Conservation (phyloP, 148 eudicot species). For the Camellia granthamiana region DNA sequence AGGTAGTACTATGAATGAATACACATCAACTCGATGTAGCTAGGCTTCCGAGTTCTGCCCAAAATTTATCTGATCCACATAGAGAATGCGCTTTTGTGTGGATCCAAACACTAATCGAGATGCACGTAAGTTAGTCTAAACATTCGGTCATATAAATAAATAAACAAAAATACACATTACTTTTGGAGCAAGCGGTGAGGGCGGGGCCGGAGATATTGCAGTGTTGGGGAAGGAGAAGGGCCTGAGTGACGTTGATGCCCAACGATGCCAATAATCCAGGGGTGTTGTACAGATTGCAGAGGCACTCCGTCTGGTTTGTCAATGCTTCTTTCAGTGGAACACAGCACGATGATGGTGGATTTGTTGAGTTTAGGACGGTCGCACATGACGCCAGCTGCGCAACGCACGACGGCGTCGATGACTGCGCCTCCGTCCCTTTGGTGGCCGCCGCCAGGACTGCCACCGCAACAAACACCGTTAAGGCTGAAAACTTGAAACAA, state of each 20-base stretch:
- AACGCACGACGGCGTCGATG: conserved; percentile 21
- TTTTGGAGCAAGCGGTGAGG: conserved; percentile 10
- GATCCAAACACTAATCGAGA: neutral
- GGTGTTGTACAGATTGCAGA: conserved; percentile 25
- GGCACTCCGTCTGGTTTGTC: conserved; percentile 19
- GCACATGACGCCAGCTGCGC: conserved; percentile 26
- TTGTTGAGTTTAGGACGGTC: conserved; percentile 17
- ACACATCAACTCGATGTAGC: too few relatives aligned
- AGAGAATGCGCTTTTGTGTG: neutral
- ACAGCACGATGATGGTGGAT: conserved; percentile 37
- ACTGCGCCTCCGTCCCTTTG: neutral
- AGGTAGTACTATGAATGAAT: too few relatives aligned
- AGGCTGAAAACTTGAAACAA: neutral
- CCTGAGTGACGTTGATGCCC: conserved; percentile 24
- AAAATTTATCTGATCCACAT: too few relatives aligned
- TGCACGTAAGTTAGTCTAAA: neutral
- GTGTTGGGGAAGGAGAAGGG: conserved; percentile 20
- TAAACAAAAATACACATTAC: neutral
- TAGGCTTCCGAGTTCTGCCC: too few relatives aligned
- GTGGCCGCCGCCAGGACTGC: neutral
- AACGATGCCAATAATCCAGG: conserved; percentile 13
- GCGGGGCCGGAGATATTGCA: conserved; percentile 21
- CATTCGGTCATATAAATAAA: neutral
- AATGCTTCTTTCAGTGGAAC: conserved; percentile 23
- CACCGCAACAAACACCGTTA: neutral